Base-by-base conservation (phyloP, 73 alveolate species). In the Diophrys appendiculata region DNA sequence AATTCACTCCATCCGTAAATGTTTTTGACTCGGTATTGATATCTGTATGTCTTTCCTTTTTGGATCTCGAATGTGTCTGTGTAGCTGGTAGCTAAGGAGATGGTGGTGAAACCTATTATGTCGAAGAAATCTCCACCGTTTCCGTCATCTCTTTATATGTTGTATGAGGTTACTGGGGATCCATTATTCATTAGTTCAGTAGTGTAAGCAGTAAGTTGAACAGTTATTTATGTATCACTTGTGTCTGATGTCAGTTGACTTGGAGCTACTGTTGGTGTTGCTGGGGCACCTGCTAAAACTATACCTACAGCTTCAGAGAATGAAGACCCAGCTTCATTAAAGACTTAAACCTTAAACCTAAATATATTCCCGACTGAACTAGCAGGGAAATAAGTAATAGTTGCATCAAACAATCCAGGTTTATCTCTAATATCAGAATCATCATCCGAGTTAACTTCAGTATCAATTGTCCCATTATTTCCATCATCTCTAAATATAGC, bases 401-500 rank as follows among this genome's bases (percentile, higher is more conserved):
- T 43, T 32, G 52, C 28, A 43, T 81, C 81, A 67, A 71, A 76
- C n/a, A 81, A 55, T 0, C 65, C 33, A 35, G 93, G 93, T 55
- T 34, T 72, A 52, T 73, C 81, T 31, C 89, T 54, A 5, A 78
- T 54, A 34, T 33, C 65, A 5, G 76, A n/a, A 53, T 78, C 89
- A 43, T 26, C 52, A 8, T 14, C 71, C 0, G 80, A 0, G 64
- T 79, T 82, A 33, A 80, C 60, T 26, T 33, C 84, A 0, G 13
- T 22, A 18, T 52, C 29, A 24, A 77, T 55, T 1, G 26, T 87
- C 23, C 84, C 68, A 33, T 68, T 53, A 56, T 68, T 77, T 23
- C 90, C 94, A 53, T 73, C 77, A 69, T 87, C 94, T 80, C 94
- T 72, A 65, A 13, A 78, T 52, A 89, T 75, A 33, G 86, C 87